Base-by-base conservation (phyloP, 2,329 filamentous ascomycete species). In the Endothia cerciana region DNA sequence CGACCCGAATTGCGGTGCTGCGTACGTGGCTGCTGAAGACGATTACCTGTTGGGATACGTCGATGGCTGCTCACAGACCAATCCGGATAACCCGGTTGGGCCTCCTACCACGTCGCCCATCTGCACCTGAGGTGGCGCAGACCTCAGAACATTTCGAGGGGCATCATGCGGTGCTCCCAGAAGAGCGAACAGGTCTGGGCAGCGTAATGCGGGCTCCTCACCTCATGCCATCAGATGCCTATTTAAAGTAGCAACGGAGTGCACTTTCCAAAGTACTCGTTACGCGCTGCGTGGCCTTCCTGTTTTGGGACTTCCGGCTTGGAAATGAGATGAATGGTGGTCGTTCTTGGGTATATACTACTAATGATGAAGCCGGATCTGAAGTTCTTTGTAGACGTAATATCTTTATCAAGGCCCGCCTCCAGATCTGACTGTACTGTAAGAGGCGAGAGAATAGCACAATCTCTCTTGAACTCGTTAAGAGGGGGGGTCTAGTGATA, bases 1-100 rank as follows among this genome's bases (percentile, higher is more conserved):
- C 64, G 81, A 84, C 66, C 70, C 77, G 0, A 84, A 84, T 63
- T 83, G 82, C 45, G 82, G 82, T 40, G 73, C 73, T 2, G 82
- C 81, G 0, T 84, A 73, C 66, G 74, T 74, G 19, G 72, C 78
- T 3, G 81, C 82, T 0, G 70, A 79, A 2, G 81, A 82, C 51
- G 82, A 83, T 59, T 81, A 78, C 1, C 40, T 76, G 0, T 25
- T 77, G 0, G 81, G 82, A 1, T 49, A 70, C 7, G 63, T 71
- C 0, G 70, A 71, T 59, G 78, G 77, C 0, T 80, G 78, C 59
- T 70, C 70, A 0, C 74, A 77, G 66, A 74, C 73, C 0, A 80
- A 80, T 63, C 78, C 78, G 1, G 70, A 68, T 5, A 70, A 72
- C 64, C 30, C 60, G 0, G 76, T 72, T 2, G 66, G 63, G 0